Conservation (phyloP, 2,329 filamentous ascomycete genomes). For the Fusarium bulbicola region DNA sequence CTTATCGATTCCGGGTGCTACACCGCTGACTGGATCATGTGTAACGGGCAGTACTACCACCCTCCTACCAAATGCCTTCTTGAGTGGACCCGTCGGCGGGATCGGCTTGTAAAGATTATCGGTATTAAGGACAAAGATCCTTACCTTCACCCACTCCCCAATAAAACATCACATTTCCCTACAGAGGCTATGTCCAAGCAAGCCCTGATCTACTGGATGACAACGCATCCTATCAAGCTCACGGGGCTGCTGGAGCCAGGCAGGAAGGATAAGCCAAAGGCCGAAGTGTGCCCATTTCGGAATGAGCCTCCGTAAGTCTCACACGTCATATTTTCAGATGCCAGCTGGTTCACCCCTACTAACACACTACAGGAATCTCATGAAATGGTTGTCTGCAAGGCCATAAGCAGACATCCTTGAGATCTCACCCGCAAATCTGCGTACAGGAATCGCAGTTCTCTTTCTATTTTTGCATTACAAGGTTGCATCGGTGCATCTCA, state of each 20-base stretch:
- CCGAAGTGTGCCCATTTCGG: conserved; percentile 39
- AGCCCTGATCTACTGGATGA: conserved; percentile 30
- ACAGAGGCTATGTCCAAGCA: conserved; percentile 22
- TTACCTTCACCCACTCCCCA: conserved; percentile 1
- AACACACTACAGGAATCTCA: conserved; percentile 38
- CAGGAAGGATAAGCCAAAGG: conserved; percentile 36
- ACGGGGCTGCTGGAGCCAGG: conserved; percentile 38
- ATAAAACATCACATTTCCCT: conserved; percentile 23
- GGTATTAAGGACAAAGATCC: conserved; percentile 33
- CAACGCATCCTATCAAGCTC: conserved; percentile 31
- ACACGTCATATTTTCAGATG: conserved; percentile 22
- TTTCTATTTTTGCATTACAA: conserved; percentile 32
- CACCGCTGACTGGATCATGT: conserved; percentile 52
- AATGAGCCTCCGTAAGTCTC: conserved; percentile 41
- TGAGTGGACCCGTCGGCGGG: conserved; percentile 40
- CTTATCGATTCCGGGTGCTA: conserved; percentile 78
- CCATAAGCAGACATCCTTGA: conserved; percentile 11
- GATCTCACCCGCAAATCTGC: conserved; percentile 16
- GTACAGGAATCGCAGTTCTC: conserved; percentile 9
- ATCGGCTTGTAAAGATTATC: conserved; percentile 35
- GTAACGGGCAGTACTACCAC: conserved; percentile 46
- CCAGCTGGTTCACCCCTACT: conserved; percentile 32
- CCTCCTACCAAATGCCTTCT: conserved; percentile 50
- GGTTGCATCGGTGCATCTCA: conserved; percentile 37
- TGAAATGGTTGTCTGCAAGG: conserved; percentile 26